A percentile compares a stretch with the other conserved stretches of the same genome.
phyloP scores from a whole-genome alignment of 2,329 filamentous ascomycete genomes.

The Aureobasidium sp. region DNA sequence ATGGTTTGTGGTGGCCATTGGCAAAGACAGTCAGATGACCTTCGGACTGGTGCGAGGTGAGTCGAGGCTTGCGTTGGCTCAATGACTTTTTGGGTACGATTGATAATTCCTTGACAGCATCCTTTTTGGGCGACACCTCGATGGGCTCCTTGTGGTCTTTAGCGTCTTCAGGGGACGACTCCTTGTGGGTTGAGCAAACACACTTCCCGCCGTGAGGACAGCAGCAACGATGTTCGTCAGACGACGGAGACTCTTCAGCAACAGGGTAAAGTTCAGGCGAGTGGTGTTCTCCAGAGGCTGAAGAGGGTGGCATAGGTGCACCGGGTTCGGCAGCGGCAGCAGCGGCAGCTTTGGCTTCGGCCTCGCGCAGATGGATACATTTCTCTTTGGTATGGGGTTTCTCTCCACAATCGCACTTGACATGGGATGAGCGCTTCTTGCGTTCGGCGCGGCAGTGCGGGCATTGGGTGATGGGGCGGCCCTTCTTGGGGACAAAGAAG shows the following conservation, averaged over 20 bases:
- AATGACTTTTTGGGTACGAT: conserved; percentile 10
- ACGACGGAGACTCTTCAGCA: conserved; percentile 23
- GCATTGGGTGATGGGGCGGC: conserved; percentile 94
- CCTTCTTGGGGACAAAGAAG: conserved; percentile 95
- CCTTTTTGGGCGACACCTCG: conserved; percentile 46
- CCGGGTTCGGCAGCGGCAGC: neutral
- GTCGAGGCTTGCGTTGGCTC: conserved; percentile 43
- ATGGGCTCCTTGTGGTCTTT: conserved; percentile 22
- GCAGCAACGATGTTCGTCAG: conserved; percentile 40
- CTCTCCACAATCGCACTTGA: conserved; percentile 88
- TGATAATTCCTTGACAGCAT: conserved; percentile 28
- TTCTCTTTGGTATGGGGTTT: conserved; percentile 61
- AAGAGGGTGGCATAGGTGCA: neutral
- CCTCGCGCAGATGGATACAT: conserved; percentile 37
- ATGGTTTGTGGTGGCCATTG: conserved; percentile 59
- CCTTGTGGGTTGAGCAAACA: conserved; percentile 51
- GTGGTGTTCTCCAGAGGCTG: conserved; percentile 18
- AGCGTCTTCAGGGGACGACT: conserved; percentile 25
- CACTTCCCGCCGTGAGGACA: conserved; percentile 55
- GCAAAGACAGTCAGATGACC: conserved; percentile 54
- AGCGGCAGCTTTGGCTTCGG: conserved; percentile 28
- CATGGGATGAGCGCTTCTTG: conserved; percentile 89
- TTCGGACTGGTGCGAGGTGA: conserved; percentile 53
- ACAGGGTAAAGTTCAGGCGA: conserved; percentile 26
- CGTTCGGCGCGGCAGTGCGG: conserved; percentile 92